These are phyloP conservation scores for Metschnikowia orientalis DNA, from an alignment of 805 yeast species.

Conservation along the genomic window DNA sequence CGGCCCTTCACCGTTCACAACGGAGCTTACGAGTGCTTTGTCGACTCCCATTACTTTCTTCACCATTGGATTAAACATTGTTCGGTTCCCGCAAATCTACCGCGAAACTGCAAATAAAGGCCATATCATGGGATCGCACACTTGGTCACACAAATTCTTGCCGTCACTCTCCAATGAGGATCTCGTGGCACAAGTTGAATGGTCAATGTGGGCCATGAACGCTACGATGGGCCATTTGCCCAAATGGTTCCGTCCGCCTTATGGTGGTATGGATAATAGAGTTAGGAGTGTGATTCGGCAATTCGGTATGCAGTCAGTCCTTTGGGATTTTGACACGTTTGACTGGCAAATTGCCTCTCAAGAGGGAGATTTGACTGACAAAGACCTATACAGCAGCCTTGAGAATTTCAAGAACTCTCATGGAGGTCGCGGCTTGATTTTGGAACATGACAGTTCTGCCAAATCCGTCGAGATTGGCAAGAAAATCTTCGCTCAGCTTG, in stretches of 20 bases:
- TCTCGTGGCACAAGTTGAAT: conserved; percentile 82
- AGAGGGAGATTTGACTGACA: conserved; percentile 46
- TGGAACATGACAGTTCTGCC: conserved; percentile 78
- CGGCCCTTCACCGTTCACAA: conserved; percentile 80
- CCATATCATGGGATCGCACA: conserved; percentile 81
- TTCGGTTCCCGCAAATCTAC: conserved; percentile 72
- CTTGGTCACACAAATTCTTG: conserved; percentile 87
- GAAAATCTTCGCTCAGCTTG: conserved; percentile 45
- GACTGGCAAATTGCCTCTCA: conserved; percentile 66
- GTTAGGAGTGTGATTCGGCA: conserved; percentile 73
- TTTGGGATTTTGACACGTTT: conserved; percentile 89
- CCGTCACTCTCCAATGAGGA: conserved; percentile 76
- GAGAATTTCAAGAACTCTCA: conserved; percentile 41
- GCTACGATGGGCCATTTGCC: conserved; percentile 87
- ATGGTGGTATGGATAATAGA: conserved; percentile 89
- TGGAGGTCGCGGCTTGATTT: conserved; percentile 54
- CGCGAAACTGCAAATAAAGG: conserved; percentile 52
- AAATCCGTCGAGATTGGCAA: conserved; percentile 68
- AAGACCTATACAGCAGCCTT: conserved; percentile 54
- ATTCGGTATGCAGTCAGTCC: conserved; percentile 80
- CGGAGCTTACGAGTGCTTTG: conserved; percentile 52
- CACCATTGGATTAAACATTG: conserved; percentile 77
- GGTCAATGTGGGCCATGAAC: conserved; percentile 98
- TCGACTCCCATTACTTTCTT: conserved; percentile 66
- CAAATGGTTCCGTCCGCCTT: conserved; percentile 94